Conservation (phyloP, 306 rosid species). For the Canavalia ensiformis region DNA sequence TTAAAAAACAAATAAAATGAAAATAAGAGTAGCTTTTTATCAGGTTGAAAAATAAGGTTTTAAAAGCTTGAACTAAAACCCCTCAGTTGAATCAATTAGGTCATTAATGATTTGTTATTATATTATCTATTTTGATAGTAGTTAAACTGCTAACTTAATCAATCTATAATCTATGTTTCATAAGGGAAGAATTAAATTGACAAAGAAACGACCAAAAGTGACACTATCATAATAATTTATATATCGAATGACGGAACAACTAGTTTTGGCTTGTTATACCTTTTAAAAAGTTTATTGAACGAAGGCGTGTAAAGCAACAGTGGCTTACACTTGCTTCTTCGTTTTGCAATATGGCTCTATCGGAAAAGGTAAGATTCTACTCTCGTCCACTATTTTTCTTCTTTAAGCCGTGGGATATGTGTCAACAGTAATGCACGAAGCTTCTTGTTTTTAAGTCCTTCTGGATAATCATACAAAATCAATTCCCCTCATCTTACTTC, state of each 20-base stretch:
- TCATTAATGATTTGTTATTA: neutral
- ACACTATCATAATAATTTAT: neutral
- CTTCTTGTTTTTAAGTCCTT: slow-evolving; percentile 11
- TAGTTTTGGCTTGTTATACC: slow-evolving; percentile 44
- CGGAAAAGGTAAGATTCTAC: slow-evolving; percentile 52
- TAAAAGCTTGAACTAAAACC: too few relatives aligned
- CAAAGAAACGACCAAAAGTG: slow-evolving; percentile 23
- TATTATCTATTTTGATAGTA: neutral
- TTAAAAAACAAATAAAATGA: too few relatives aligned
- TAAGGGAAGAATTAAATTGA: slow-evolving; percentile 36
- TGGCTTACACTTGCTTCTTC: slow-evolving; percentile 17
- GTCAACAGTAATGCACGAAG: slow-evolving; percentile 19
- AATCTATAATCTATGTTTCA: neutral
- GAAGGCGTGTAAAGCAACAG: slow-evolving; percentile 36
- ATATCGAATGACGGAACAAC: slow-evolving; percentile 11
- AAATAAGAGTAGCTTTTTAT: too few relatives aligned
- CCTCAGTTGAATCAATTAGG: too few relatives aligned
- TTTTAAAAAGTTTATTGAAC: slow-evolving; percentile 31
- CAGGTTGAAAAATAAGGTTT: too few relatives aligned
- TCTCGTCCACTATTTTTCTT: slow-evolving; percentile 9
- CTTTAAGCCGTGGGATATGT: slow-evolving; percentile 14
- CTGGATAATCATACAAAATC: neutral
- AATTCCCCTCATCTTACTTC: too few relatives aligned
- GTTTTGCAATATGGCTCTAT: slow-evolving; percentile 47
- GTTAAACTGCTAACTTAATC: neutral